phyloP scores from a whole-genome alignment of 768 basidiomycete genomes.

The Tubosaeta sp. region DNA sequence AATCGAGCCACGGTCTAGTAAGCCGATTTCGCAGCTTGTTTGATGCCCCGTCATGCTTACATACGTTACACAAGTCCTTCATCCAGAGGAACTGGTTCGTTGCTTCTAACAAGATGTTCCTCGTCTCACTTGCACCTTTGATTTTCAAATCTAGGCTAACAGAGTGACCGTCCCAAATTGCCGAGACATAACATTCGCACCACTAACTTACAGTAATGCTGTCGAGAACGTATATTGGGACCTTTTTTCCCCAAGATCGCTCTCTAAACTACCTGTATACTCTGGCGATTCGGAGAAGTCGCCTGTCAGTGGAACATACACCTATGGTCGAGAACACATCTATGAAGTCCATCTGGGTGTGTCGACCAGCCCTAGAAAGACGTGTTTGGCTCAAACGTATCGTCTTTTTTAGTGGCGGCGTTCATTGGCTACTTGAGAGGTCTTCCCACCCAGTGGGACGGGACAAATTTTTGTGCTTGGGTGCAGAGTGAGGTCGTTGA shows the following conservation, averaged over 20 bases:
- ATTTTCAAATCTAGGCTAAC: too few species aligned
- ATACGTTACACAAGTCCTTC: too few species aligned
- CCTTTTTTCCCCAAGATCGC: too few species aligned
- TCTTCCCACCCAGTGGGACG: background rate
- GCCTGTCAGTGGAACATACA: background rate
- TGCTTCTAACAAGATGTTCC: too few species aligned
- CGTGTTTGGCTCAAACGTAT: background rate
- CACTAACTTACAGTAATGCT: too few species aligned
- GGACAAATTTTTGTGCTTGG: background rate
- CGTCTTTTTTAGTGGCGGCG: background rate
- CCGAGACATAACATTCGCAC: too few species aligned
- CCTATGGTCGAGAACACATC: background rate
- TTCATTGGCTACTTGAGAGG: background rate
- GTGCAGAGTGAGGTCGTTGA: background rate
- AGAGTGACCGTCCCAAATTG: too few species aligned
- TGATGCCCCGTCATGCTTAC: background rate
- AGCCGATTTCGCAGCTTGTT: background rate
- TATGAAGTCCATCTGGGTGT: background rate
- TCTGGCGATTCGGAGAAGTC: too few species aligned
- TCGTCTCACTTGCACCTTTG: too few species aligned
- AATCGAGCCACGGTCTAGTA: background rate
- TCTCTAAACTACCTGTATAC: too few species aligned
- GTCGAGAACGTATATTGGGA: too few species aligned
- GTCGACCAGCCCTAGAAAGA: background rate
- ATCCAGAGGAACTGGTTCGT: too few species aligned